These are phyloP conservation scores for Fusarium odoratissimum DNA, from an alignment of 2,329 filamentous ascomycete species.

Conservation along the genomic window DNA sequence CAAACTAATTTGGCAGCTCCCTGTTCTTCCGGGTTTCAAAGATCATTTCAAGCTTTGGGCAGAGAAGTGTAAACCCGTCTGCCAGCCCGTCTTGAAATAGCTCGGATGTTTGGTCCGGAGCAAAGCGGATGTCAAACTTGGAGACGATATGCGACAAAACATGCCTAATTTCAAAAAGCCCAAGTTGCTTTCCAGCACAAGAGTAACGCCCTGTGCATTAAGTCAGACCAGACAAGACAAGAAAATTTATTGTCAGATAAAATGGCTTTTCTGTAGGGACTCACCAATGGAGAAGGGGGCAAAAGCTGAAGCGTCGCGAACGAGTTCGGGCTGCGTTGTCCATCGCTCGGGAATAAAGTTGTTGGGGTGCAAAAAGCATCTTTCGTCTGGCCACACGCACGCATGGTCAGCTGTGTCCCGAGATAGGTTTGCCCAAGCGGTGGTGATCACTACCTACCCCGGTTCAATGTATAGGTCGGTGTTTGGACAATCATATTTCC, in stretches of 20 bases:
- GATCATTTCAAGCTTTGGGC: not conserved
- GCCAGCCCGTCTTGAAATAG: not conserved
- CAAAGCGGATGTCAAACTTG: not conserved
- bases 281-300: not conserved
- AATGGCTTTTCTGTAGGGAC: not conserved
- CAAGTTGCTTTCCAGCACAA: not conserved
- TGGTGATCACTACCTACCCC: not conserved
- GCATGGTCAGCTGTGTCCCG: not conserved
- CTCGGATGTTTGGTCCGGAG: not conserved
- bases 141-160: not conserved
- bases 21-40: not conserved
- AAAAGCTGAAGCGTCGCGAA: not conserved
- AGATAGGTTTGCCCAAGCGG: not conserved
- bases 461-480: not conserved
- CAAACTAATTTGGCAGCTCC: too few species aligned
- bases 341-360: not conserved
- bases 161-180: not conserved
- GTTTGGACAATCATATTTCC: not conserved
- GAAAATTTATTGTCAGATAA: accelerated
- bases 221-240: not conserved
- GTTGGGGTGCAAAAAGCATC: not conserved
- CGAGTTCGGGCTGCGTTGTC: not conserved
- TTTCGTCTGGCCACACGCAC: not conserved
- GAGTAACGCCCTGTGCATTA: not conserved
- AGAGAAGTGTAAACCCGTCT: not conserved